Percentiles rank a stretch among this genome's conserved stretches.
Evolutionary conservation across 2,329 filamentous ascomycete genomes (phyloP).

Genomic region (Diaporthe batatas): DNA sequence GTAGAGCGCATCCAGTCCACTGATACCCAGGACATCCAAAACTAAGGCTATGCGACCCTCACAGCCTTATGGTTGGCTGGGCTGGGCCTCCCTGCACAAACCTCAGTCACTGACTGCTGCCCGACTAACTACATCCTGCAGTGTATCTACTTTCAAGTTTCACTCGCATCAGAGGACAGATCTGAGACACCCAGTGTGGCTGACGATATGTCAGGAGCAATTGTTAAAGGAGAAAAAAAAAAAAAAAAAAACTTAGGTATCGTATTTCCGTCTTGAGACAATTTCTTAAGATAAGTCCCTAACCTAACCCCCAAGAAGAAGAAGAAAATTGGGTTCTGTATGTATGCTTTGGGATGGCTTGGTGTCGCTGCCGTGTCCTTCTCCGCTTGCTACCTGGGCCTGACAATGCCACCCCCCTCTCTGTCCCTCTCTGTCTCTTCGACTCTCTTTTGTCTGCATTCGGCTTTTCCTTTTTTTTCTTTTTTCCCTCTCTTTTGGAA

Average conservation of each 20-base stretch:
- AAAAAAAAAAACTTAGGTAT: constrained; percentile 3
- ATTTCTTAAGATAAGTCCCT: constrained; percentile 39
- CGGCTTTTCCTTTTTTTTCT: constrained; percentile 1
- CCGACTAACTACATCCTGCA: background rate
- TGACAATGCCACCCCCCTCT: background rate
- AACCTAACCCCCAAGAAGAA: background rate
- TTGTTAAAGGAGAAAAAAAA: no score
- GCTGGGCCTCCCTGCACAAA: no score
- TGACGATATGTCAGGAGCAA: background rate
- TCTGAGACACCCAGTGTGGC: rapidly evolving
- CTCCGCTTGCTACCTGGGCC: background rate
- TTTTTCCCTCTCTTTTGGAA: no score
- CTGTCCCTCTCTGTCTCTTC: constrained; percentile 3
- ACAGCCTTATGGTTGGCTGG: no score
- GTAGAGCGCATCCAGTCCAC: background rate
- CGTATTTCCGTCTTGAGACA: constrained; percentile 40
- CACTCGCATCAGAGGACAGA: background rate
- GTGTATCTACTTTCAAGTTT: background rate
- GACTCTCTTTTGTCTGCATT: background rate
- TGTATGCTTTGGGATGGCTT: constrained; percentile 7
- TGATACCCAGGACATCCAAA: no score
- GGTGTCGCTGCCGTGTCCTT: constrained; percentile 2
- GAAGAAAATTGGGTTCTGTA: constrained; percentile 5
- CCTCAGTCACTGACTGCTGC: background rate
- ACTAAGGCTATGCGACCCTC: no score